A percentile compares a stretch with the other conserved stretches of the same genome.
phyloP scores from a whole-genome alignment of 2,329 filamentous ascomycete species.

The Parastagonospora nodorum region DNA sequence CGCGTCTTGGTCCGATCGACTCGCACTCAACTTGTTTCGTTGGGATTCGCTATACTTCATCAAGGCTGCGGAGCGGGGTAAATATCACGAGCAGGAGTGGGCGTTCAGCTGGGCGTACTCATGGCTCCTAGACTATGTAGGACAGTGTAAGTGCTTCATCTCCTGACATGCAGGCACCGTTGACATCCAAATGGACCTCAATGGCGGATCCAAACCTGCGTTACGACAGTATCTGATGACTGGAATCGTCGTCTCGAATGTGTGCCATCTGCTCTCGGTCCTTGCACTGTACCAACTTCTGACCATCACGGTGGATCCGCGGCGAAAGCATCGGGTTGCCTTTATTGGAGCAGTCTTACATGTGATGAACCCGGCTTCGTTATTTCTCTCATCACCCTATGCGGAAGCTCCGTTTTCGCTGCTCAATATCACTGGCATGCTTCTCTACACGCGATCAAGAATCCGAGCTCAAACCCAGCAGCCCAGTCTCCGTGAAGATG shows the following conservation, averaged over 20 bases:
- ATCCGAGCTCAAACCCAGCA: constrained; percentile 20
- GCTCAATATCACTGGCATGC: constrained; percentile 74
- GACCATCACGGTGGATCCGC: constrained; percentile 52
- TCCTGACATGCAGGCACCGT: constrained; percentile 5
- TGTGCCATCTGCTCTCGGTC: constrained; percentile 77
- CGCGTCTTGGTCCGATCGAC: constrained; percentile 27
- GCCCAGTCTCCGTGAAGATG: constrained; percentile 38
- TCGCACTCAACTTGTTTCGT: constrained; percentile 66
- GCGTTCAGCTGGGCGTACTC: constrained; percentile 71
- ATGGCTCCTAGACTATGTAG: constrained; percentile 49
- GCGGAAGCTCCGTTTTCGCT: constrained; percentile 79
- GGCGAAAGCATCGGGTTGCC: constrained; percentile 54
- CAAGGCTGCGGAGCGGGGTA: constrained; percentile 65
- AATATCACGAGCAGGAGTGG: constrained; percentile 83
- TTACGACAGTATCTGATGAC: constrained; percentile 51
- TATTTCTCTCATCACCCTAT: constrained; percentile 89
- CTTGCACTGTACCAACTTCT: constrained; percentile 73
- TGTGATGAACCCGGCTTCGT: constrained; percentile 81
- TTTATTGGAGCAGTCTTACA: constrained; percentile 76
- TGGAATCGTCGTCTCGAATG: constrained; percentile 70
- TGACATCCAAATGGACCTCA: constrained; percentile 46
- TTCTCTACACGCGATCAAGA: constrained; percentile 64
- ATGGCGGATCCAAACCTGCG: constrained; percentile 7
- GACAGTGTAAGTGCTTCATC: constrained; percentile 45
- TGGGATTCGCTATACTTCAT: constrained; percentile 86